Percentiles rank a stretch among this genome's conserved stretches.
These are phyloP conservation scores for Geranium rotundifolium DNA, from an alignment of 345 rosid genomes.

Conservation along the genomic window DNA sequence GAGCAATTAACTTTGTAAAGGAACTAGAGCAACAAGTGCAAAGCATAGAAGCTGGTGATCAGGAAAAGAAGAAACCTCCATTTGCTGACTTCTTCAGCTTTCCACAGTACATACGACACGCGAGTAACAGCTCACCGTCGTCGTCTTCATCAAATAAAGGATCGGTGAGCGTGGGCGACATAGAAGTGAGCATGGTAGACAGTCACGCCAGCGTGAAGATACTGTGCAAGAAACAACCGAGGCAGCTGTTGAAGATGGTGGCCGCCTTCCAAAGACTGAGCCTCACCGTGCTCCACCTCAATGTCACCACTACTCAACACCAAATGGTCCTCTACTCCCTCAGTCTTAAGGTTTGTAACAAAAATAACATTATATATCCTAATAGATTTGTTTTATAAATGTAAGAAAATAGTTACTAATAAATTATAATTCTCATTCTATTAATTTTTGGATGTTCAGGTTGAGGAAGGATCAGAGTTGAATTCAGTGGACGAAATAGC, in stretches of 20 bases:
- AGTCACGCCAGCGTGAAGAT: constrained; percentile 77
- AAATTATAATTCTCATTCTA: not conserved
- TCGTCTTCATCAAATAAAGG: not conserved
- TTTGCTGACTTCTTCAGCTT: constrained; percentile 70
- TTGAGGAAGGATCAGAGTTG: constrained; percentile 68
- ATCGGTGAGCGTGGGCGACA: constrained; percentile 26
- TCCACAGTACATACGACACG: constrained; percentile 62
- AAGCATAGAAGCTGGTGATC: constrained; percentile 34
- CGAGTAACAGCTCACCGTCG: not conserved
- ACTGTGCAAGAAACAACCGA: constrained; percentile 46
- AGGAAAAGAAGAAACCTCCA: constrained; percentile 15
- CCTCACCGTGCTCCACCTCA: constrained; percentile 68
- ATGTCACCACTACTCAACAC: constrained; percentile 34
- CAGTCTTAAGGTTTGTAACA: constrained; percentile 69
- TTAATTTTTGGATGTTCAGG: constrained; percentile 18
- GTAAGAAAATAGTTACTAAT: too few species aligned
- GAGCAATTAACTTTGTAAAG: constrained; percentile 81
- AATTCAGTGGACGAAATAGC: constrained; percentile 75
- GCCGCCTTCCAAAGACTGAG: constrained; percentile 44
- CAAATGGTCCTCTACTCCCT: constrained; percentile 53
- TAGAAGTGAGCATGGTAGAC: constrained; percentile 82
- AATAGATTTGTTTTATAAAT: too few species aligned
- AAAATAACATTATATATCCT: too few species aligned
- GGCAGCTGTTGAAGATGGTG: constrained; percentile 59
- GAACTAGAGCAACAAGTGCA: constrained; percentile 75